phyloP scores from a whole-genome alignment of 2,329 filamentous ascomycete genomes.

The Neodidymelliopsis sp. region DNA sequence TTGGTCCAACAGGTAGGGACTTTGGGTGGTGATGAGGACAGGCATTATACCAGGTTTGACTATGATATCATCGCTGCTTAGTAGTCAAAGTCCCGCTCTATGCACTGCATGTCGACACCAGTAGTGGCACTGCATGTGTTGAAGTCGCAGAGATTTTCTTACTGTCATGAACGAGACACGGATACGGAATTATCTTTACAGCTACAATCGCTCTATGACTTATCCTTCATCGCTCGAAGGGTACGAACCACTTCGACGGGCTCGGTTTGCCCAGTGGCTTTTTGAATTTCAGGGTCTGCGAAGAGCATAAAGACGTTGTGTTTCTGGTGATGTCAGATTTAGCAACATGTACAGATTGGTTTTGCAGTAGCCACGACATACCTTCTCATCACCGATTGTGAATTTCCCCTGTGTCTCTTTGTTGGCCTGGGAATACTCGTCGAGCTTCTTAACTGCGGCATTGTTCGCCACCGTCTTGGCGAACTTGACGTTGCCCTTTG shows the following conservation, averaged over 20 bases:
- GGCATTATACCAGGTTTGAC: too few relatives aligned
- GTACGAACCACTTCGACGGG: constrained; percentile 85
- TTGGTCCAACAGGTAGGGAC: too few relatives aligned
- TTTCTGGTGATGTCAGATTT: constrained; percentile 58
- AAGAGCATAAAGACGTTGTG: constrained; percentile 98
- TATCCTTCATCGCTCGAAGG: constrained; percentile 89
- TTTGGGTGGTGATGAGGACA: too few relatives aligned
- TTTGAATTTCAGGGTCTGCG: constrained; percentile 84
- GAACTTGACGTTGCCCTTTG: constrained; percentile 95
- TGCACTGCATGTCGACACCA: too few relatives aligned
- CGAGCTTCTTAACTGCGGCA: constrained; percentile 75
- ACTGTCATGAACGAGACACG: neutral
- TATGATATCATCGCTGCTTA: too few relatives aligned
- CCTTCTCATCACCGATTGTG: constrained; percentile 97
- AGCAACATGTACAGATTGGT: neutral
- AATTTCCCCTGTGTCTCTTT: constrained; percentile 93
- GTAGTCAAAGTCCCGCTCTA: too few relatives aligned
- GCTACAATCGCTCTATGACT: constrained; percentile 30
- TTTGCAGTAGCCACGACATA: constrained; percentile 52
- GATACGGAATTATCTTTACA: neutral
- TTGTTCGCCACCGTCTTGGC: constrained; percentile 75
- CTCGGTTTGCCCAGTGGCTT: constrained; percentile 80
- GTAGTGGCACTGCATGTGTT: too few relatives aligned
- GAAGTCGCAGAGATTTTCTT: neutral
- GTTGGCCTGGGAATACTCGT: constrained; percentile 79